Conservation (phyloP, 208 protist genomes). For the Leishmania braziliensis region DNA sequence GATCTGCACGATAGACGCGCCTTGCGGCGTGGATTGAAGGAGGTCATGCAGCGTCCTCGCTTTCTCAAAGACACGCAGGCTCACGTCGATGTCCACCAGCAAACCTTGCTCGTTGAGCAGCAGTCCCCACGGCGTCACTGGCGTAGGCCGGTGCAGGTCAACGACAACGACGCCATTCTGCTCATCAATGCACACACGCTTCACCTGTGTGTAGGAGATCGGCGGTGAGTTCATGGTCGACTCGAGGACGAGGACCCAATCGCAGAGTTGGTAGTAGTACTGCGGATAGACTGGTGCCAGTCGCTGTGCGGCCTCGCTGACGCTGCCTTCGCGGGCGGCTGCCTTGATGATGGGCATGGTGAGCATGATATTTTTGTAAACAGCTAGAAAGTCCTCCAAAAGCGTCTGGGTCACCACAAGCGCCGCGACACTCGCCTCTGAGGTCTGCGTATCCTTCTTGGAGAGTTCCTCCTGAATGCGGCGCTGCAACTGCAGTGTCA, state of each 20-base stretch:
- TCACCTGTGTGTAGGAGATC: conserved; percentile 50
- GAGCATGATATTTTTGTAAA: conserved; percentile 60
- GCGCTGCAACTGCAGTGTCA: conserved; percentile 39
- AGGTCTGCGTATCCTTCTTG: conserved; percentile 9
- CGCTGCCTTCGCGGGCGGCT: conserved; percentile 14
- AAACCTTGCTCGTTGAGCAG: conserved; percentile 68
- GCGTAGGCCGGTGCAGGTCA: conserved; percentile 43
- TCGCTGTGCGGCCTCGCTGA: conserved; percentile 9
- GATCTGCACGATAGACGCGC: conserved; percentile 47
- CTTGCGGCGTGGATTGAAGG: conserved; percentile 38
- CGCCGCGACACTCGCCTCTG: conserved; percentile 33
- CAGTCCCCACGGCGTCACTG: conserved; percentile 57
- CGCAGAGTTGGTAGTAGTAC: conserved; percentile 73
- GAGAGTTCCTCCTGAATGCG: conserved; percentile 43
- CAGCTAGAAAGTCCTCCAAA: conserved; percentile 50
- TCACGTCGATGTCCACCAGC: conserved; percentile 66
- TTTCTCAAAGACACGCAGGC: conserved; percentile 47
- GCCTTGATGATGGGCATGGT: conserved; percentile 52
- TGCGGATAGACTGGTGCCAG: conserved; percentile 39
- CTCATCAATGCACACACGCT: conserved; percentile 33
- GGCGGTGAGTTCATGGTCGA: conserved; percentile 35
- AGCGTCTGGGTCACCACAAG: conserved; percentile 58
- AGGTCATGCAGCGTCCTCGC: conserved; percentile 57
- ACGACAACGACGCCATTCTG: conserved; percentile 33
- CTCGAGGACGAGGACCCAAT: conserved; percentile 54